phyloP scores from a whole-genome alignment of 2,329 filamentous ascomycete genomes.

The Fusarium palustre region DNA sequence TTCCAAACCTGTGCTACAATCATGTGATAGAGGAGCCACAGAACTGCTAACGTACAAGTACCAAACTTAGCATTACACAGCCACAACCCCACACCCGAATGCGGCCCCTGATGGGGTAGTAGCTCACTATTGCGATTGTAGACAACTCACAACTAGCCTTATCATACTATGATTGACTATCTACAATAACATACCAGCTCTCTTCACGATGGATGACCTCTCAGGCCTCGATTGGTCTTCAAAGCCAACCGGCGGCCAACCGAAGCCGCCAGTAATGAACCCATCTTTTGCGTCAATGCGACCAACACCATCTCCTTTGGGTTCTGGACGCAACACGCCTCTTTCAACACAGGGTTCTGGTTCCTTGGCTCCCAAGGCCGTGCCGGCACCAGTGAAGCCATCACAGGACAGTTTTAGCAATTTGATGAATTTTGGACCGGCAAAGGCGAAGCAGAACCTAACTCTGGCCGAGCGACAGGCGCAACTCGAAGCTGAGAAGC shows the following conservation, averaged over 20 bases:
- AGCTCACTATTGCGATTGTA: constrained; percentile 40
- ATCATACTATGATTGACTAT: constrained; percentile 45
- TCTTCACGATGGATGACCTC: constrained; percentile 69
- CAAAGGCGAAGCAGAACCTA: constrained; percentile 75
- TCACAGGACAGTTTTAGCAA: constrained; percentile 82
- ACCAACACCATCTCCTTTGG: constrained; percentile 67
- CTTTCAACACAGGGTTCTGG: constrained; percentile 63
- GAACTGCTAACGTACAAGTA: not conserved
- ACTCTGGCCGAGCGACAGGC: constrained; percentile 82
- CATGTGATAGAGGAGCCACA: constrained; percentile 37
- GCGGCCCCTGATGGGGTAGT: constrained; percentile 41
- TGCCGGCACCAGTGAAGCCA: constrained; percentile 60
- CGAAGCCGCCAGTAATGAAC: constrained; percentile 57
- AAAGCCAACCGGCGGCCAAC: constrained; percentile 53
- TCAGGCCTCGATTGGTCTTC: constrained; percentile 70
- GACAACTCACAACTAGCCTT: constrained; percentile 22
- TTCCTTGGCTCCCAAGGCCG: constrained; percentile 56
- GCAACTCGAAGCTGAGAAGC: constrained; percentile 72
- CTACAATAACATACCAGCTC: constrained; percentile 39
- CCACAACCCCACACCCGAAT: constrained; percentile 44
- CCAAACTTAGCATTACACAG: constrained; percentile 20
- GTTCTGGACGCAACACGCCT: constrained; percentile 68
- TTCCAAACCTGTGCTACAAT: constrained; percentile 1
- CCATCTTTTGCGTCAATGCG: constrained; percentile 63
- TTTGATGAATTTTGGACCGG: constrained; percentile 69